phyloP scores from a whole-genome alignment of 805 yeast genomes.

The Candida schatavii region DNA sequence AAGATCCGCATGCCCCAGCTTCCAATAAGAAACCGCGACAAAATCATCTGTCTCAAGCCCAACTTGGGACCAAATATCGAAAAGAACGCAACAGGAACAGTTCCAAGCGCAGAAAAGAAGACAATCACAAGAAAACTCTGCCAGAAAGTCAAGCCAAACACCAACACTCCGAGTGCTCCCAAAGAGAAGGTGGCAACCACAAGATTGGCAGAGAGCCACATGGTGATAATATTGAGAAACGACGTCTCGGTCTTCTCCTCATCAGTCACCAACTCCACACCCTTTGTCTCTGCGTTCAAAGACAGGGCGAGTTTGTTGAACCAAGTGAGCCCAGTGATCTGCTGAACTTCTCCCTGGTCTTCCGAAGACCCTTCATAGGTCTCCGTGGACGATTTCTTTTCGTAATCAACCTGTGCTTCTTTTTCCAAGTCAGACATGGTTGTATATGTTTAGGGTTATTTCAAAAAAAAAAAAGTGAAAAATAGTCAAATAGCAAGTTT shows the following conservation, averaged over 20 bases:
- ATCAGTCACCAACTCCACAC: conserved; percentile 78
- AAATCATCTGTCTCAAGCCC: conserved; percentile 85
- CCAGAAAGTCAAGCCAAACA: conserved; percentile 71
- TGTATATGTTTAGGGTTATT: too few relatives aligned
- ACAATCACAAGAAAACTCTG: conserved; percentile 63
- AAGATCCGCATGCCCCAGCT: conserved; percentile 72
- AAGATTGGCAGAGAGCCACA: conserved; percentile 91
- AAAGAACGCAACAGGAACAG: conserved; percentile 75
- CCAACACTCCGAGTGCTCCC: conserved; percentile 61
- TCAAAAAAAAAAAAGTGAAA: too few relatives aligned
- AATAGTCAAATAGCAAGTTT: too few relatives aligned
- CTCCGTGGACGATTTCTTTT: conserved; percentile 22
- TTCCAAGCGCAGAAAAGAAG: conserved; percentile 73
- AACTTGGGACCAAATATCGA: conserved; percentile 79
- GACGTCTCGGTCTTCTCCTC: conserved; percentile 72
- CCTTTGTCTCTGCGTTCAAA: conserved; percentile 52
- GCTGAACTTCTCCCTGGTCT: conserved; percentile 24
- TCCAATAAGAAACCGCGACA: conserved; percentile 78
- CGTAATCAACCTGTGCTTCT: not conserved
- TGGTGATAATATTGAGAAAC: conserved; percentile 67
- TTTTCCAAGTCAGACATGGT: conserved; percentile 7
- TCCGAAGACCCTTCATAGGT: conserved; percentile 25
- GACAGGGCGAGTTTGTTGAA: conserved; percentile 31
- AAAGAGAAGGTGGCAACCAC: conserved; percentile 80
- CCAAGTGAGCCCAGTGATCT: conserved; percentile 22